Evolutionary conservation across 2,329 filamentous ascomycete species (phyloP), one percentile per base, ranked within the genome.

Genomic region (Colletotrichum euphorbiae): DNA sequence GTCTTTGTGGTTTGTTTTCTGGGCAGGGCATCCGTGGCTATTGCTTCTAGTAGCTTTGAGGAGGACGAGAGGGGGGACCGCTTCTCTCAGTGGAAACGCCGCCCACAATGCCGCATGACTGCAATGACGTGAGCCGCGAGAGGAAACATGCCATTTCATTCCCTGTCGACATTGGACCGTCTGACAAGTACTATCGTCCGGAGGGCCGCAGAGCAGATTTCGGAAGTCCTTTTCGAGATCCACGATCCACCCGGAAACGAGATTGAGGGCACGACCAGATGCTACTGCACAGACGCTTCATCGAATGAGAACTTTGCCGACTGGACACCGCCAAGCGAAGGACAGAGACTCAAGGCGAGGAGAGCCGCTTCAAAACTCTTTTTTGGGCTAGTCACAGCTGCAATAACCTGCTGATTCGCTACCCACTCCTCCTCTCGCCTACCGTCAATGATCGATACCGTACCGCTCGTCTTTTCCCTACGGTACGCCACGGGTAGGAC

Each of bases 81-180:
- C 13, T 38, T 15, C 36, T 15, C 13, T 11, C 3, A 38, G 52
- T 67, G 15, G 36, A 56, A 56, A 24, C 59, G 36, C 52, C 36
- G 48, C 48, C 48, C 48, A 51, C 48, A 28, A 24, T 50, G 12
- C 46, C 19, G 51, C 56, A 46, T 42, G 50, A 21, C 42, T 19
- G 43, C 42, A 36, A 67, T 64, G 64, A 67, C 64, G 64, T 64
- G 60, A 64, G 64, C 64, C 46, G 60, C 64, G 21, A 50, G 60
- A 58, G 60, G 64, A 58, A 67, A 67, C 64, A 67, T 67, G 64
- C 59, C 64, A 64, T 50, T 12, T 24, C 31, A 24, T 21, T 56
- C 45, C 11, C 50, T 31, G n/a, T 40, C 43, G 42, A 36, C 45
- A 19, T 15, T 31, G n/a, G 42, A n/a, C 38, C 46, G 19, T 56